A percentile compares a stretch with the other conserved stretches of the same genome.
These are phyloP conservation scores for Scheffersomyces cryptocercus DNA, from an alignment of 1,139 yeast species.

Conservation along the genomic window DNA sequence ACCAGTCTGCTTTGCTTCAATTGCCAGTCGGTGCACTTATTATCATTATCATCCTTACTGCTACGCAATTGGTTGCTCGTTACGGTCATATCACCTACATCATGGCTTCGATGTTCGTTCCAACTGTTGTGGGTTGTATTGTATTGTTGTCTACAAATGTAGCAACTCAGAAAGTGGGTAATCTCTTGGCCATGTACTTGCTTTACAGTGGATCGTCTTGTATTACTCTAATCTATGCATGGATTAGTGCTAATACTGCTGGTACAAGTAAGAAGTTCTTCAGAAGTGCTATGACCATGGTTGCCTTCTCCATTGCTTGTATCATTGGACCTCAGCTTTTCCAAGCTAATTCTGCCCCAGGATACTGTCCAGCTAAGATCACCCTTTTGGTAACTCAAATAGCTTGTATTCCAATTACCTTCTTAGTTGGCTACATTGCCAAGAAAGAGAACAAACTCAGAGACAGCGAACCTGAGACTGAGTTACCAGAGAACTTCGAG, in stretches of 20 bases:
- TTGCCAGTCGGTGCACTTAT: constrained; percentile 42
- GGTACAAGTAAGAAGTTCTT: constrained; percentile 17
- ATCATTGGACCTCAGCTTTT: constrained; percentile 44
- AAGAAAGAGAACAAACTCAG: constrained; percentile 26
- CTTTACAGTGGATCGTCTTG: constrained; percentile 25
- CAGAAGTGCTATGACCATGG: constrained; percentile 21
- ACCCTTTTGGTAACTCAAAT: constrained; percentile 32
- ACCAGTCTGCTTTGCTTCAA: constrained; percentile 40
- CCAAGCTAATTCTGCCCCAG: constrained; percentile 26
- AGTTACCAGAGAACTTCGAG: constrained; percentile 23
- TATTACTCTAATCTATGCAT: constrained; percentile 18
- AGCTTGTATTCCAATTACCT: constrained; percentile 32
- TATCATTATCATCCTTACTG: constrained; percentile 31
- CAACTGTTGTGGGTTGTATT: constrained; percentile 39
- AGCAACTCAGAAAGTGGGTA: constrained; percentile 26
- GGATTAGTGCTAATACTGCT: constrained; percentile 19
- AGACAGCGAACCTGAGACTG: constrained; percentile 16
- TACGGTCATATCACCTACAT: constrained; percentile 28
- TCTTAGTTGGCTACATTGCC: constrained; percentile 25
- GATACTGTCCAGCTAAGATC: constrained; percentile 39
- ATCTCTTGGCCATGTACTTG: constrained; percentile 37
- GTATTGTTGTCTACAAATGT: constrained; percentile 25
- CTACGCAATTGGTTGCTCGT: constrained; percentile 31
- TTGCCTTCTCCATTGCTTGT: constrained; percentile 36
- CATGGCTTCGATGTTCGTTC: constrained; percentile 31